Percentiles rank a stretch among this genome's conserved stretches.
Conservation (phyloP, 306 rosid species). For the Acacia confusa region DNA sequence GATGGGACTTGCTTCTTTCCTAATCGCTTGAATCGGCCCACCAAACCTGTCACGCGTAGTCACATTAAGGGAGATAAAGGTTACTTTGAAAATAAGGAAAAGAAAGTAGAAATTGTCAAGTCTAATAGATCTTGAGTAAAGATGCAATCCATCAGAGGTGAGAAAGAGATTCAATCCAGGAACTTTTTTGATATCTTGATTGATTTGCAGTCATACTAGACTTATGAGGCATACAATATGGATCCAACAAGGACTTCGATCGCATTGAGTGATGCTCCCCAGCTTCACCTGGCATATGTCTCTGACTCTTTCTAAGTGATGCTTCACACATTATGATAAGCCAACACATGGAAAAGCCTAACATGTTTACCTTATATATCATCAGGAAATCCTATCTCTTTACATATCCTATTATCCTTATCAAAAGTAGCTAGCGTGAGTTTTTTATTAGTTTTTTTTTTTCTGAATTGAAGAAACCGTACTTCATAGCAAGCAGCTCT, state of each 20-base stretch:
- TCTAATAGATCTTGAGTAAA: constrained; percentile 12
- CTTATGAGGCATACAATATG: not conserved
- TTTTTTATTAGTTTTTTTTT: not conserved
- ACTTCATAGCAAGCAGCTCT: not conserved
- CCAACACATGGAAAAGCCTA: not conserved
- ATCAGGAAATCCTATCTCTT: not conserved
- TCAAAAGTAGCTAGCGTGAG: not conserved
- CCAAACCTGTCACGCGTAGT: constrained; percentile 14
- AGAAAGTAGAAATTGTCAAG: not conserved
- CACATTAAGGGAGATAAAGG: constrained; percentile 25
- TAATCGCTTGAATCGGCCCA: constrained; percentile 19
- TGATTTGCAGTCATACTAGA: not conserved
- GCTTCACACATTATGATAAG: not conserved
- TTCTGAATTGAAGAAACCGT: not conserved
- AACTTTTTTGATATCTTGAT: not conserved
- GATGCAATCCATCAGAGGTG: constrained; percentile 6
- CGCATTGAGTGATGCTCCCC: not conserved
- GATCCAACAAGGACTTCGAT: not conserved
- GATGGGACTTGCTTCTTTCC: constrained; percentile 20
- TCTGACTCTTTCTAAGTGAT: not conserved
- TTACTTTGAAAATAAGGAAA: constrained; percentile 8
- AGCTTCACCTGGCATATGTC: not conserved
- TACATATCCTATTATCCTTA: not conserved
- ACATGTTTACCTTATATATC: not conserved
- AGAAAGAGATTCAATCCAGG: constrained; percentile 6